A percentile compares a stretch with the other conserved stretches of the same genome.
Conservation (phyloP, 352 stramenopile species). For the Phytophthora sansomeana region DNA sequence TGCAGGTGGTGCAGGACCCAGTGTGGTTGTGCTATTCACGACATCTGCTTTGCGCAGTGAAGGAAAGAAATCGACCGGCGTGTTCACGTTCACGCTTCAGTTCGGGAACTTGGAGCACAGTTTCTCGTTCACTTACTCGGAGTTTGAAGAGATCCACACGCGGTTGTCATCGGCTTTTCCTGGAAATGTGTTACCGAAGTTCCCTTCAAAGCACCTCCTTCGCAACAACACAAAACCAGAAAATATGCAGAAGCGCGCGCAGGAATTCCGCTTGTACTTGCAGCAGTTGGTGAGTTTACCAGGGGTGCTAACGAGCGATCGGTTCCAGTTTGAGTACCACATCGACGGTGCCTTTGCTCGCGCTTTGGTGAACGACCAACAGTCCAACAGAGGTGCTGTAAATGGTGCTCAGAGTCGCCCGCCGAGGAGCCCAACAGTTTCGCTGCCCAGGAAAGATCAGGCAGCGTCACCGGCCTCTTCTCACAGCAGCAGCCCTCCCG, state of each 20-base stretch:
- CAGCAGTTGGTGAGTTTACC: constrained; percentile 64
- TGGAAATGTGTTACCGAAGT: constrained; percentile 60
- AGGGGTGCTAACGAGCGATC: constrained; percentile 59
- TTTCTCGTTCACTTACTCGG: constrained; percentile 72
- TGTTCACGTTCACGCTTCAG: constrained; percentile 74
- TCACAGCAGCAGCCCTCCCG: constrained; percentile 19
- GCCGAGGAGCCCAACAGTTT: constrained; percentile 37
- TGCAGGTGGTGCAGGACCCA: constrained; percentile 32
- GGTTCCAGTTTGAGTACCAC: constrained; percentile 73
- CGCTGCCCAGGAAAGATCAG: constrained; percentile 26
- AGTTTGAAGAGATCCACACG: constrained; percentile 79
- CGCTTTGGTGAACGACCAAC: constrained; percentile 33
- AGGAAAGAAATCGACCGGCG: constrained; percentile 67
- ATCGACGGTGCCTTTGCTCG: constrained; percentile 58
- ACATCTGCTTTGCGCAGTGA: constrained; percentile 64
- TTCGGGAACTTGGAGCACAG: constrained; percentile 58
- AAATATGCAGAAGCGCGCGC: constrained; percentile 87
- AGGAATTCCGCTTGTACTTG: constrained; percentile 82
- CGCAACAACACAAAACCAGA: constrained; percentile 86
- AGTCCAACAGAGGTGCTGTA: constrained; percentile 6
- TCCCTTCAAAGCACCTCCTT: constrained; percentile 78
- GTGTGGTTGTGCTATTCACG: constrained; percentile 55
- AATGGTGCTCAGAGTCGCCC: constrained; percentile 28
- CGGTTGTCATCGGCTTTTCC: constrained; percentile 46
- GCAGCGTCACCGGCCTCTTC: constrained; percentile 21